Conservation (phyloP, 179 eudicot species). For the Patellifolia procumbens region DNA sequence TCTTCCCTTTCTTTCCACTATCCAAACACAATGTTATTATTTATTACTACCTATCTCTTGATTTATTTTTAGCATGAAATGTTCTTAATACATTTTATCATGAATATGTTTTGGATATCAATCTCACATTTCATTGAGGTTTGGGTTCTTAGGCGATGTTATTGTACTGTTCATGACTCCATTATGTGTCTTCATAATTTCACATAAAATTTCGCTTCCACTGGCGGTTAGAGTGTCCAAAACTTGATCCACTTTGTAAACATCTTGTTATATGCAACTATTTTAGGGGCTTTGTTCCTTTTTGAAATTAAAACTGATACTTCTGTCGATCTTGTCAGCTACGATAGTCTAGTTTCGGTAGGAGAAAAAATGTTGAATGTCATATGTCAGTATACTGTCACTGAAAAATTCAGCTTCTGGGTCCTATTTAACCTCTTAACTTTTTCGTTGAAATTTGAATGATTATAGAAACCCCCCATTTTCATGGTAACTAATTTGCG, state of each 20-base stretch:
- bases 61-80: too few relatives aligned
- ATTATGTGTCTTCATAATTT: not conserved
- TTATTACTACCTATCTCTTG: too few relatives aligned
- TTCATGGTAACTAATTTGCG: not conserved
- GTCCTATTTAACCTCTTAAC: not conserved
- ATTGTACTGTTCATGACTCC: not conserved
- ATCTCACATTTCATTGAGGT: not conserved
- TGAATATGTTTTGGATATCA: not conserved
- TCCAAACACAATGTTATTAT: too few relatives aligned
- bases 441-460: not conserved
- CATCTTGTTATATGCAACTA: not conserved
- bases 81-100: not conserved
- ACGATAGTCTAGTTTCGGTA: not conserved
- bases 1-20: too few relatives aligned
- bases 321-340: conserved; percentile 4
- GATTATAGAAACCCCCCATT: not conserved
- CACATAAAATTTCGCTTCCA: not conserved
- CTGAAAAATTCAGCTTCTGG: not conserved
- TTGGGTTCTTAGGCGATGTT: not conserved
- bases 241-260: not conserved
- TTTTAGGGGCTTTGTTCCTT: not conserved
- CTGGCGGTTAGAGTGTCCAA: not conserved
- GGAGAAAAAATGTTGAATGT: not conserved
- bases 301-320: not conserved
- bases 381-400: not conserved